Conservation (phyloP, 1,284 basidiomycete genomes). For the Violaceomyces palustris region DNA sequence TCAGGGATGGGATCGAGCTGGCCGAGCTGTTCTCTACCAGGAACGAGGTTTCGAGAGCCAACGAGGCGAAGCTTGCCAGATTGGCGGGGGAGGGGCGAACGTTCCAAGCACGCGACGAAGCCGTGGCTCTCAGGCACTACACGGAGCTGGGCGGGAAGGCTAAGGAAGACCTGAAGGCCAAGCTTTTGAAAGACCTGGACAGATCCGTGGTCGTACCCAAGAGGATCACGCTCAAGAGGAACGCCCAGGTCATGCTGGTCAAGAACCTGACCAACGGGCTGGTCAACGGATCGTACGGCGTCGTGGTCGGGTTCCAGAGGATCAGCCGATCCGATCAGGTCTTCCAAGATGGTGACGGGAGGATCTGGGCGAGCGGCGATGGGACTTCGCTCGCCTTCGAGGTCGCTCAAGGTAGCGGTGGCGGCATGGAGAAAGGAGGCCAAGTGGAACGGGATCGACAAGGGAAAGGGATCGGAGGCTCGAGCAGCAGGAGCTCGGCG, state of each 20-base stretch:
- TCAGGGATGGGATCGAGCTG: constrained; percentile 1
- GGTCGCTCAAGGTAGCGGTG: no score
- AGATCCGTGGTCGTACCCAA: constrained; percentile 52
- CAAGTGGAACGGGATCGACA: no score
- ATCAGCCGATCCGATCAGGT: neutral
- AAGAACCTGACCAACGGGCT: constrained; percentile 67
- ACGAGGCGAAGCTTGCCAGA: neutral
- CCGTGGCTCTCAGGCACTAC: no score
- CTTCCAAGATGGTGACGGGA: neutral
- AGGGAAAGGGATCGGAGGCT: no score
- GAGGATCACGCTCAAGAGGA: constrained; percentile 61
- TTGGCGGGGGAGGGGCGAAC: no score
- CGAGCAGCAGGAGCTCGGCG: no score
- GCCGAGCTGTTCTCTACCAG: constrained; percentile 1
- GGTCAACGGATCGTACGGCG: constrained; percentile 75
- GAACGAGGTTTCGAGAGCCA: neutral
- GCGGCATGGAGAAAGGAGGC: no score
- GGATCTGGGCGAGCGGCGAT: neutral
- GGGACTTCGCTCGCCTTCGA: neutral
- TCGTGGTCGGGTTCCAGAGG: constrained; percentile 66
- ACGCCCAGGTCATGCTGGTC: constrained; percentile 65
- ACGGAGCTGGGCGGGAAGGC: no score
- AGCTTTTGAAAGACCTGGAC: constrained; percentile 29
- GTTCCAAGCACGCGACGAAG: no score
- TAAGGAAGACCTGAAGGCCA: no score